Evolutionary conservation across 768 basidiomycete species (phyloP), one percentile per base, ranked within the genome.

Genomic region (Pulveroboletus frians): DNA sequence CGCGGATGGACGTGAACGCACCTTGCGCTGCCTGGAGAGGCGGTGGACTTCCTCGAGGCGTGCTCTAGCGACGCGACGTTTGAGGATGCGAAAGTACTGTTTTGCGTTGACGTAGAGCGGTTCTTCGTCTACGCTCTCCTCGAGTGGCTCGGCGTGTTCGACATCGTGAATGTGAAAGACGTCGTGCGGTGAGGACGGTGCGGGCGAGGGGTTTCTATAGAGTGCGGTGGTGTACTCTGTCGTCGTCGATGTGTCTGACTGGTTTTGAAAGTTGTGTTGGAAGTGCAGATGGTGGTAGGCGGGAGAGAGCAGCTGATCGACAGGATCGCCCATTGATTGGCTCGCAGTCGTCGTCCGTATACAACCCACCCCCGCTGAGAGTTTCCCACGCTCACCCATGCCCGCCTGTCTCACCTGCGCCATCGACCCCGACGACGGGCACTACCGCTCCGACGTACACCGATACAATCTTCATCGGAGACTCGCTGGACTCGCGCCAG

Each of bases 51-150:
- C 95, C 62, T 96, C 94, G 45, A 97, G 77, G 42, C 96, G 78
- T 3, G 92, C 90, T 38, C 95, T 74, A 5, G 95, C 93, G 57
- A 89, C 80, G 48, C 96, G 80, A 54, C 96, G 80, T 74, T 98
- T 97, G 69, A 99, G 80, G 61, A 99, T 98, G 65, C 96, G 89
- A 61, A 94, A 92, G 68, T 98, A 99, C 71, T 99, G 96, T 66
- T 99, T 99, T 51, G 96, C 95, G 61, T 99, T 99, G 51, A 99
- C 96, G 72, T 97, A 97, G 58, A 99, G 84, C 23, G 96, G 95
- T 67, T 99, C 95, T 55, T 97, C 93, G 71, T 97, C 94, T 59
- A 90, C 76, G 50, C 69, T 69, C 52, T 75, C 76, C 17, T 73
- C 66, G 45, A 69, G 61, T 54, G 65, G 59, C 29, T 69, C 63